Base-by-base conservation (phyloP, 1,284 basidiomycete genomes). In the Mrakiaceae sp. region DNA sequence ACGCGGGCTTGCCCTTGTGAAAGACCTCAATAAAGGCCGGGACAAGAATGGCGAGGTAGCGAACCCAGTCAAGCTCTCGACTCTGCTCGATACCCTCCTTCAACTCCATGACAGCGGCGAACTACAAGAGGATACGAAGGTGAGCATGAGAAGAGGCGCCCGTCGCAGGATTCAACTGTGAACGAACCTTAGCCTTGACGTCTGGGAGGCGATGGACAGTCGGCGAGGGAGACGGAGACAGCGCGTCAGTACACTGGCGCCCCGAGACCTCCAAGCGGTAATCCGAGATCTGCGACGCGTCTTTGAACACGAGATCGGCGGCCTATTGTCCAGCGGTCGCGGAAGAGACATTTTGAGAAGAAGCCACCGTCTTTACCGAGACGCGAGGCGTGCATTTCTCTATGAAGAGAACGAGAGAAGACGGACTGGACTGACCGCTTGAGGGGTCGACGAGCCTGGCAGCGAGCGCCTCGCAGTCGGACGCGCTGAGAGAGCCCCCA, bases 11-110 rank as follows among this genome's bases (percentile, higher is more conserved):
- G 61, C 87, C 87, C 39, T 84, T 85, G 46, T 84, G 83, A 51
- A 98, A 81, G 43, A 93, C 81, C 68, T 88, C 84, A 50, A 91
- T 81, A 60, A 94, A 80, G 48, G 87, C 84, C 10, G 90, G 89
- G 53, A 97, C 83, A 66, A 81, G 76, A 44, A 78, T 72, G 62
- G 76, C 77, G 46, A 81, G 77, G 68, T 81, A 81, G 60, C 86
- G 84, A 55, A 84, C 81, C 52, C 88, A 87, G 70, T 94, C 91
- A 49, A 84, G 80, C 71, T 95, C 90, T 64, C 87, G 81, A 54
- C 87, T 84, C 40, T 84, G 85, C 73, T 96, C 92, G 68, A 95
- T 83, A 74, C 87, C 84, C 74, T 95, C 91, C 64, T 4, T 55
- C 58, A 52, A 14, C n/a, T 42, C 16, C 8, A 40, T n/a, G 16